Percentiles rank a stretch among this genome's conserved stretches.
These are phyloP conservation scores for Oryza glumipatula DNA, from an alignment of 176 grass and related monocot genomes.

Conservation along the genomic window DNA sequence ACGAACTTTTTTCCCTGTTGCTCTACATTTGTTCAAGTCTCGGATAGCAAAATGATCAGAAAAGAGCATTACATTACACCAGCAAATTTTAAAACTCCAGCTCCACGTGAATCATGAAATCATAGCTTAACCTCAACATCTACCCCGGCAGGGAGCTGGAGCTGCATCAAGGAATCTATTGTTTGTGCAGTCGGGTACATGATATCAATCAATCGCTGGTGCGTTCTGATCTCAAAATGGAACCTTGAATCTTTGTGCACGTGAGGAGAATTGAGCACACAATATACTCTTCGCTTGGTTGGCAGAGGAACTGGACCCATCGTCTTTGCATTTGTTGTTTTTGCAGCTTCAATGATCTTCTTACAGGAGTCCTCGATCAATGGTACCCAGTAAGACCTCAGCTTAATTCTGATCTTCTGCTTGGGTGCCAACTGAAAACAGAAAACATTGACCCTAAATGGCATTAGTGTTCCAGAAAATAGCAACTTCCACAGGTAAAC, in stretches of 20 bases:
- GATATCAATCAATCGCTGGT: constrained; percentile 91
- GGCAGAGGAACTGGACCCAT: constrained; percentile 91
- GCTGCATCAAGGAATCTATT: constrained; percentile 91
- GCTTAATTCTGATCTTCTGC: constrained; percentile 93
- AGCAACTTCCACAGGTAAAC: constrained; percentile 15
- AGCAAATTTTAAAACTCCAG: constrained; percentile 18
- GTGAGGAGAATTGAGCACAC: constrained; percentile 95
- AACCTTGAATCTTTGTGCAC: constrained; percentile 97
- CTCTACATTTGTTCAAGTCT: constrained; percentile 46
- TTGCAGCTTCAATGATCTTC: constrained; percentile 85
- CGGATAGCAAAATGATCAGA: constrained; percentile 19
- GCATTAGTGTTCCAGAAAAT: constrained; percentile 27
- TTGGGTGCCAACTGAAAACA: constrained; percentile 71
- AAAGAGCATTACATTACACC: constrained; percentile 25
- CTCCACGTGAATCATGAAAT: constrained; percentile 61
- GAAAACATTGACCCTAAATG: neutral
- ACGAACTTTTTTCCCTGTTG: constrained; percentile 36
- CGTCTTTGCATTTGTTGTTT: constrained; percentile 89
- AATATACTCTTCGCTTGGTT: constrained; percentile 80
- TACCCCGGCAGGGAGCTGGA: constrained; percentile 92
- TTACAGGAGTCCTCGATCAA: constrained; percentile 96
- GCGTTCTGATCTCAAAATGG: constrained; percentile 95
- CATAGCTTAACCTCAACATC: constrained; percentile 98
- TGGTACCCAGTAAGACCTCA: constrained; percentile 90
- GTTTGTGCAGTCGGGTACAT: constrained; percentile 93